These are phyloP conservation scores for Stygiomarasmius scandens DNA, from an alignment of 1,284 basidiomycete species.

Conservation along the genomic window DNA sequence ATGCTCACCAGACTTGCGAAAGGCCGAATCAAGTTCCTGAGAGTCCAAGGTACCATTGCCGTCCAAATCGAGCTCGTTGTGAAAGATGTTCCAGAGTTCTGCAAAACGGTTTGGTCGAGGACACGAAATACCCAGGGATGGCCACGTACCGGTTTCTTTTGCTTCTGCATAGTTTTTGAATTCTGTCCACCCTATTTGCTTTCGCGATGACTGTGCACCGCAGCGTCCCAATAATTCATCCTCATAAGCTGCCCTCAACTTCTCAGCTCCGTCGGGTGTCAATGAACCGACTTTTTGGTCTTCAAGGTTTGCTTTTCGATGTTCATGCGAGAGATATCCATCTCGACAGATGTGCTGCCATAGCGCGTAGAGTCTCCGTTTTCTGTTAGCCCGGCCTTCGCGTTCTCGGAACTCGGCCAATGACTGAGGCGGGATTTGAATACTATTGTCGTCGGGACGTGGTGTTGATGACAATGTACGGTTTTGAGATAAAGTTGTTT, in stretches of 20 bases:
- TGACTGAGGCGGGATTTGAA: conserved; percentile 15
- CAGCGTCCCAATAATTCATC: conserved; percentile 74
- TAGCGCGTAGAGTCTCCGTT: conserved; percentile 57
- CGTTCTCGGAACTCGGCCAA: conserved; percentile 56
- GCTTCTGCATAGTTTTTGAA: conserved; percentile 78
- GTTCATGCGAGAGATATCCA: conserved; percentile 24
- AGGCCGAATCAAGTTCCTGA: conserved; percentile 68
- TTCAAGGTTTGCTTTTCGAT: conserved; percentile 27
- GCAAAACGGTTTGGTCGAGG: conserved; percentile 15
- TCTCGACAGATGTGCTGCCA: conserved; percentile 60
- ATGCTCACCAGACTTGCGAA: conserved; percentile 71
- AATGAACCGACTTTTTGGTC: conserved; percentile 33
- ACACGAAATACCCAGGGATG: no score
- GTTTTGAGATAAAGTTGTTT: conserved; percentile 51
- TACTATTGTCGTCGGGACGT: conserved; percentile 50
- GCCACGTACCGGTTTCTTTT: conserved; percentile 73
- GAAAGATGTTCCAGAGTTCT: conserved; percentile 91
- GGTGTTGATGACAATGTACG: conserved; percentile 61
- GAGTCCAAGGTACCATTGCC: conserved; percentile 81
- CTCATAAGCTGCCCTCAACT: conserved; percentile 74
- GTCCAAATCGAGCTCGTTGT: conserved; percentile 85
- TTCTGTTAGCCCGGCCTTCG: conserved; percentile 64
- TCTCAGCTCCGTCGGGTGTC: conserved; percentile 69
- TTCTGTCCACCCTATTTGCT: conserved; percentile 73
- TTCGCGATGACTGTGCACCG: conserved; percentile 47